Conservation (phyloP, 768 basidiomycete genomes). For the Butyriboletus loyo region DNA sequence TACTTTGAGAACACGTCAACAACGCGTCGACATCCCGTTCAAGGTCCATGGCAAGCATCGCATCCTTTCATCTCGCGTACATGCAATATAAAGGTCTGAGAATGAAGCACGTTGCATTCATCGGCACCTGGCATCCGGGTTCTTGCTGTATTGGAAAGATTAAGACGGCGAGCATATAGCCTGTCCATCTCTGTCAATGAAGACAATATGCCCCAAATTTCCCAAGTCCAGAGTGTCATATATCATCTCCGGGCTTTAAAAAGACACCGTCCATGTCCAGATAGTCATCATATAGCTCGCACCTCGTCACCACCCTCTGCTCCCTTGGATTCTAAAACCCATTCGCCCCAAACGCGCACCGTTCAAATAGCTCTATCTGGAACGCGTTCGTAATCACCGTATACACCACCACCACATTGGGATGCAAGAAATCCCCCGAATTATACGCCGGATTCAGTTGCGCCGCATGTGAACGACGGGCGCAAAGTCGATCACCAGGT, state of each 20-base stretch:
- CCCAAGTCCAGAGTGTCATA: neutral
- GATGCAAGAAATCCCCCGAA: conserved; percentile 1
- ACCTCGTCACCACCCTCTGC: neutral
- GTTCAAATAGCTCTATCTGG: neutral
- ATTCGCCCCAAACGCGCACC: neutral
- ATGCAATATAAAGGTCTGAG: too few species aligned
- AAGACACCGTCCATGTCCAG: neutral
- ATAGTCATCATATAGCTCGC: neutral
- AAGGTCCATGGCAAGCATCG: too few species aligned
- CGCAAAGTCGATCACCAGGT: conserved; percentile 8
- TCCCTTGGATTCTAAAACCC: neutral
- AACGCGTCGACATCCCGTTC: too few species aligned
- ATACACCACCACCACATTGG: conserved; percentile 6
- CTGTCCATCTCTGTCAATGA: neutral
- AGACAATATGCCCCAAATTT: neutral
- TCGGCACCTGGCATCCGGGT: too few species aligned
- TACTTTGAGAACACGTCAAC: too few species aligned
- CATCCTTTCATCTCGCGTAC: too few species aligned
- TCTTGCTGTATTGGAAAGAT: too few species aligned
- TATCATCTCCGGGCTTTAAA: neutral
- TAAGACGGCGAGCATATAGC: too few species aligned
- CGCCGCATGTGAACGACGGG: neutral
- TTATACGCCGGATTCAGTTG: neutral
- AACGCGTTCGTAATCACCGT: neutral
- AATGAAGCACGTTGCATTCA: too few species aligned